Evolutionary conservation across 768 basidiomycete genomes (phyloP), one percentile per base, ranked within the genome.

Genomic region (Mycena vulgaris): DNA sequence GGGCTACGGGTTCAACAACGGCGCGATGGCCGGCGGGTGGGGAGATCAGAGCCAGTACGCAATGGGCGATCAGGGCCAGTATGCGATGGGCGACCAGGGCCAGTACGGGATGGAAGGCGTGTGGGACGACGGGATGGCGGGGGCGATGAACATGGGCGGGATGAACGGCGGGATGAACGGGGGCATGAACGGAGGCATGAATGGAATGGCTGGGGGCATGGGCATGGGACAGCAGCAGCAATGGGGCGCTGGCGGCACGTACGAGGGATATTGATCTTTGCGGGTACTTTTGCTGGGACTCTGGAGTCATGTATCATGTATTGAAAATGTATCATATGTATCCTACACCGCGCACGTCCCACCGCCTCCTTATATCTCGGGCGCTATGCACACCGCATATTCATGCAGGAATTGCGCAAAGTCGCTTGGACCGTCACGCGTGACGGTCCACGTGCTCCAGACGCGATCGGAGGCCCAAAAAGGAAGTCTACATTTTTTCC

Each of bases 91-190:
- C 75, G 77, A 81, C 77, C 83, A 75, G 63, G 76, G 73, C 4
- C 80, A 45, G 39, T 82, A 80, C 49, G 70, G 61, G 11, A 79
- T 79, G 74, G 83, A 86, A 78, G 81, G 79, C 1, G 78, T 80
- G 59, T 83, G 82, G 47, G 79, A 83, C 58, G 79, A 82, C 67
- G 78, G 76, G n/a, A 78, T 77, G 75, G 79, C 77, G 57, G 82
- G 81, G 21, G 82, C 80, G 49, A 83, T 87, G 82, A 82, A 82
- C 76, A 80, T 81, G 72, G 81, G 83, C 6, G 85, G 83, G 11
- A 88, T 88, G 83, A 80, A 80, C 75, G 83, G 80, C 75, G 81
- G 76, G 23, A 80, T 80, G 23, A 81, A 80, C 81, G 81, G 76
- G 7, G 57, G 58, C 27, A 66, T 66, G 65, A 49, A 52, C 25